These are phyloP conservation scores for Ophiostoma sp. DNA, from an alignment of 2,329 filamentous ascomycete genomes.

Conservation along the genomic window DNA sequence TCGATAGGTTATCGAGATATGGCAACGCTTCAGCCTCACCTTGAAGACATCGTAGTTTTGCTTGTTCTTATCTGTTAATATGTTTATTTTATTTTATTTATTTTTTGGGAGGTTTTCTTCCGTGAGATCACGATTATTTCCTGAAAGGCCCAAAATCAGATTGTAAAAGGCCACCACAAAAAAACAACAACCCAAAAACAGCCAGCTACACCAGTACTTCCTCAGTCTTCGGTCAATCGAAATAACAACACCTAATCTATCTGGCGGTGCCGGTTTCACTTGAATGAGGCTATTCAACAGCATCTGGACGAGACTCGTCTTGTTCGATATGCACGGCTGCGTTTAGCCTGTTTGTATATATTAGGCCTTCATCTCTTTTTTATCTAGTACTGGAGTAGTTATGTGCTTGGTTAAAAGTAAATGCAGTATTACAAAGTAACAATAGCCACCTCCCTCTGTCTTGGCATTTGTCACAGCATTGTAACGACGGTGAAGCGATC, in stretches of 20 bases:
- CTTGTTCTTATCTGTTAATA: not conserved
- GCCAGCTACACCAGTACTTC: too few relatives aligned
- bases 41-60: not conserved
- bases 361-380: not conserved
- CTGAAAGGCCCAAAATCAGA: too few relatives aligned
- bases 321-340: slow-evolving; percentile 1
- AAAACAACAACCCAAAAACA: not conserved
- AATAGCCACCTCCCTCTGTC: not conserved
- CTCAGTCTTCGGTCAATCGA: too few relatives aligned
- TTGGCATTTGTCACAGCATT: slow-evolving; percentile 16
- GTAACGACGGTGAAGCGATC: not conserved
- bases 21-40: not conserved
- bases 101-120: too few relatives aligned
- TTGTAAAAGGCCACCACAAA: not conserved
- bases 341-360: slow-evolving; percentile 1
- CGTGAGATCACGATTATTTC: too few relatives aligned
- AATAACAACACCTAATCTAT: not conserved
- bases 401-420: too few relatives aligned
- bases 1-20: slow-evolving; percentile 1
- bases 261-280: not conserved
- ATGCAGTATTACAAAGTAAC: too few relatives aligned
- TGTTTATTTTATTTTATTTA: too few relatives aligned
- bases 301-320: not conserved
- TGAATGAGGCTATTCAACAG: slow-evolving; percentile 1
- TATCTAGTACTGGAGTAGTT: too few relatives aligned